These are phyloP conservation scores for Arthrobotrys megalospora DNA, from an alignment of 2,329 filamentous ascomycete genomes.

Conservation along the genomic window DNA sequence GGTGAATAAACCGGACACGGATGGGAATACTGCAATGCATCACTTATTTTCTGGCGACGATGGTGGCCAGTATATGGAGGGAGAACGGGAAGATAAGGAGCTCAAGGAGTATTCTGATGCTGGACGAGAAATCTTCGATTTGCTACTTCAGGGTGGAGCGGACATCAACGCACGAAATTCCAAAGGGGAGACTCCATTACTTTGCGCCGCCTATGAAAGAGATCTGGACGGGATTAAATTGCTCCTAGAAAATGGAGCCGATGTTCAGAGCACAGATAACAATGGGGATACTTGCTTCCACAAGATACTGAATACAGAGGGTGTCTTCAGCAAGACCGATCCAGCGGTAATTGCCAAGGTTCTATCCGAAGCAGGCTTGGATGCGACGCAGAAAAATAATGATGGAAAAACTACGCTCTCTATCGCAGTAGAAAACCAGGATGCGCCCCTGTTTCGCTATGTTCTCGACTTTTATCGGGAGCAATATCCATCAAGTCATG, in stretches of 20 bases:
- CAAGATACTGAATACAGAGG: not conserved
- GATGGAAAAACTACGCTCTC: constrained; percentile 12
- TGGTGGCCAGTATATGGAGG: not conserved
- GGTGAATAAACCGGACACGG: not conserved
- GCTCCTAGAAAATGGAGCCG: constrained; percentile 5
- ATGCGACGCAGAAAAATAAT: not conserved
- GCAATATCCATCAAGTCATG: not conserved
- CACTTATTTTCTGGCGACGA: not conserved
- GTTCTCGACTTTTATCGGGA: not conserved
- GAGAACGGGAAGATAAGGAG: not conserved
- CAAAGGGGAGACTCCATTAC: constrained; percentile 3
- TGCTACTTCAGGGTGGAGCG: not conserved
- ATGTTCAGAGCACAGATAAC: not conserved
- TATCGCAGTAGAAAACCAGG: not conserved
- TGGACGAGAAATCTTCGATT: constrained; percentile 1
- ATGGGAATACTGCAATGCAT: constrained; percentile 10
- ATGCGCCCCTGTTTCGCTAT: not conserved
- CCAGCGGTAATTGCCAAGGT: not conserved
- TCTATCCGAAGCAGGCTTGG: constrained; percentile 9
- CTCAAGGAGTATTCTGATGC: not conserved
- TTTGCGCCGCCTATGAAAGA: not conserved
- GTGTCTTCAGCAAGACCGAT: not conserved
- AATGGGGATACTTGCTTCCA: constrained; percentile 8
- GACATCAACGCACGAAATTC: constrained; percentile 5
- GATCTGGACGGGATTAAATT: constrained; percentile 1